A percentile compares a stretch with the other conserved stretches of the same genome.
Conservation (phyloP, 257 asterid species). For the Fraxinus quadrangulata region DNA sequence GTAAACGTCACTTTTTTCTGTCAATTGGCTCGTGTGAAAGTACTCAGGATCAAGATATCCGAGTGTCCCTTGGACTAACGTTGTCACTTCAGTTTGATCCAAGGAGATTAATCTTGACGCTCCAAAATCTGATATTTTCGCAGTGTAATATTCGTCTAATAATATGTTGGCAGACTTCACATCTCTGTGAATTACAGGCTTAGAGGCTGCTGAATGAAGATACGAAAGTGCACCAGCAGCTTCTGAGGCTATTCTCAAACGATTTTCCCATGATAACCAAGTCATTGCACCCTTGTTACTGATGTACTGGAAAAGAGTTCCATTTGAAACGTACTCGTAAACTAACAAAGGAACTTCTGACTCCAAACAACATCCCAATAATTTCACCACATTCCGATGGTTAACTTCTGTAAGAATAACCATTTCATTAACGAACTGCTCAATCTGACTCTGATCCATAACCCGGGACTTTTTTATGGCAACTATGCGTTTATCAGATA, state of each 20-base stretch:
- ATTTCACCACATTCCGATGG: conserved; percentile 40
- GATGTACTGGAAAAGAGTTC: conserved; percentile 36
- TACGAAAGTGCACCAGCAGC: conserved; percentile 45
- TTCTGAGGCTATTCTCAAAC: conserved; percentile 38
- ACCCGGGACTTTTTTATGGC: conserved; percentile 42
- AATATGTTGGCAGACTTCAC: conserved; percentile 41
- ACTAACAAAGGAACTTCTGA: conserved; percentile 40
- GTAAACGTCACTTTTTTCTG: conserved; percentile 39
- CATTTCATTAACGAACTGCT: conserved; percentile 39
- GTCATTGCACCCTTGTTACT: conserved; percentile 22
- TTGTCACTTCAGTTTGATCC: conserved; percentile 38
- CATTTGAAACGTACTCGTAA: conserved; percentile 31
- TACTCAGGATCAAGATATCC: conserved; percentile 44
- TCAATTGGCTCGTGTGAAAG: conserved; percentile 33
- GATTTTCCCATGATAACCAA: conserved; percentile 32
- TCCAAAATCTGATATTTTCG: conserved; percentile 42
- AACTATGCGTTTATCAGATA: conserved; percentile 27
- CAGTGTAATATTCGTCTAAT: conserved; percentile 21
- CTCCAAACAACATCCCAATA: conserved; percentile 42
- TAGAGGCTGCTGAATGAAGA: conserved; percentile 43
- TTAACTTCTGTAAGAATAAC: conserved; percentile 34
- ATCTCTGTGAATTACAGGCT: conserved; percentile 44
- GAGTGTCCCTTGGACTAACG: conserved; percentile 38
- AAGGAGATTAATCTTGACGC: conserved; percentile 36
- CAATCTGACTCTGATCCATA: conserved; percentile 36